Evolutionary conservation across 1,139 yeast genomes (phyloP).

Genomic region (Debaryomyces sp.): DNA sequence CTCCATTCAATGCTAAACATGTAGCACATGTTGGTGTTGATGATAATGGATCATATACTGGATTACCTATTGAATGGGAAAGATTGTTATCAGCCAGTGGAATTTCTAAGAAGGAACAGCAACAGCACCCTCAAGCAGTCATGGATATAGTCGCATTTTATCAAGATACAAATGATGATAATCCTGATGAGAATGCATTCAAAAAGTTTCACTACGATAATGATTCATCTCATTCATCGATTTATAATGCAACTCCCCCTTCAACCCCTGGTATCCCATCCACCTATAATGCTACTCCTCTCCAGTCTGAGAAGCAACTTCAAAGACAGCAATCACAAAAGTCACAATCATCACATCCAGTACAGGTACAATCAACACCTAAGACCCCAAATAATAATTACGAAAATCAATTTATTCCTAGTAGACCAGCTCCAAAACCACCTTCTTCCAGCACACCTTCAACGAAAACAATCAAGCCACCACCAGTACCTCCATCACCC

Average conservation of each 20-base stretch:
- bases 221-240: conserved; percentile 23
- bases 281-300: conserved; percentile 17
- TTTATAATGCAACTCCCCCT: conserved; percentile 28
- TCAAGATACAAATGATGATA: conserved; percentile 64
- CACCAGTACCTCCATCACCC: conserved; percentile 12
- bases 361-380: conserved; percentile 21
- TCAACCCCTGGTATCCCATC: conserved; percentile 27
- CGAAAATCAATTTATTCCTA: conserved; percentile 59
- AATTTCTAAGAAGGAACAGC: conserved; percentile 80
- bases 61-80: conserved; percentile 93
- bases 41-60: conserved; percentile 85
- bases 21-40: conserved; percentile 94
- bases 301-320: conserved; percentile 4
- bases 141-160: conserved; percentile 90
- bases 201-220: conserved; percentile 61
- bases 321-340: conserved; percentile 16
- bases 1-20: conserved; percentile 89
- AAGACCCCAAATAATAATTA: conserved; percentile 23
- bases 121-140: conserved; percentile 91
- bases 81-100: conserved; percentile 81
- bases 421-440: conserved; percentile 70
- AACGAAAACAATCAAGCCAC: conserved; percentile 6
- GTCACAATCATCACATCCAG: conserved; percentile 17
- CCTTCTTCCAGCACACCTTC: conserved; percentile 24
- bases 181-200: conserved; percentile 72